Evolutionary conservation across 305 asterid genomes (phyloP).

Genomic region (Euphrasia arctica): DNA sequence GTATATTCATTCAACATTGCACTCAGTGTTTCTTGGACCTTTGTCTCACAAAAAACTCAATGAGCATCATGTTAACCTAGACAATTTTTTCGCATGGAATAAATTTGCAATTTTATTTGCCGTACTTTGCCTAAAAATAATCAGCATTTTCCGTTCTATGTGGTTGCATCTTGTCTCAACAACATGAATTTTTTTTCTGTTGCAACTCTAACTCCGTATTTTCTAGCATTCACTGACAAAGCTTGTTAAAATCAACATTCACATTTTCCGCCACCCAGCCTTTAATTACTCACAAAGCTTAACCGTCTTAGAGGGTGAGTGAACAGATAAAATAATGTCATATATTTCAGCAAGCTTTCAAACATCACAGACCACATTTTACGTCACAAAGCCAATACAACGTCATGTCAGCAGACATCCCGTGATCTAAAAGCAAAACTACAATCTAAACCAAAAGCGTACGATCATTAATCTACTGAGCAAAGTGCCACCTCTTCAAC

Average conservation of each 20-base stretch:
- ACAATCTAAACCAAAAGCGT: neutral
- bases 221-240: neutral
- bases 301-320: too few species aligned
- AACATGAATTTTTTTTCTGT: neutral
- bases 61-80: neutral
- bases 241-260: too few species aligned
- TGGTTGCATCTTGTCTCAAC: too few species aligned
- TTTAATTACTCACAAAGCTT: too few species aligned
- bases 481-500: slow-evolving; percentile 13
- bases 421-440: slow-evolving; percentile 2
- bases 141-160: too few species aligned
- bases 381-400: neutral
- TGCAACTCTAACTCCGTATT: neutral
- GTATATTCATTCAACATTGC: neutral
- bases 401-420: neutral
- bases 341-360: neutral
- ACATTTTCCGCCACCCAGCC: too few species aligned
- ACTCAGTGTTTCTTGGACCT: neutral
- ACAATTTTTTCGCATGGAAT: too few species aligned
- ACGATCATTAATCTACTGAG: slow-evolving; percentile 6
- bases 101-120: too few species aligned
- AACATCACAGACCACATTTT: neutral
- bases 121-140: too few species aligned
- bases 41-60: neutral
- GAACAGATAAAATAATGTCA: neutral